phyloP scores from a whole-genome alignment of 2,329 filamentous ascomycete genomes.

The Fusarium fujikuroi region DNA sequence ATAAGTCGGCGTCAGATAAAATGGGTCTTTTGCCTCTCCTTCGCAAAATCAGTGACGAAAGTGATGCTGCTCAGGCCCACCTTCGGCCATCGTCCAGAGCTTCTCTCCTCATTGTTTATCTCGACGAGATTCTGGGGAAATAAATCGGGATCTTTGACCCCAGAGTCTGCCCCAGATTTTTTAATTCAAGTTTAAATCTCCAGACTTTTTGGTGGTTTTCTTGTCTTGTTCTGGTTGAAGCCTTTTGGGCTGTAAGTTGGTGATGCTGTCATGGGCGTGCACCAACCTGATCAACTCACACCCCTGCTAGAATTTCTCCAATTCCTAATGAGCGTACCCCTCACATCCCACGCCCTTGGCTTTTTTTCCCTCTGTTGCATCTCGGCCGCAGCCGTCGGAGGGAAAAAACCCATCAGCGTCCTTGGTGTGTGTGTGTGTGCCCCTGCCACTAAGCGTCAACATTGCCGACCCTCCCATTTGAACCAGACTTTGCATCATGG shows the following conservation, averaged over 20 bases:
- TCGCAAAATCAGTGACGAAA: conserved; percentile 22
- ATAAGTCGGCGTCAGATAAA: conserved; percentile 30
- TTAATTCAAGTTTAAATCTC: conserved; percentile 28
- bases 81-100: conserved; percentile 33
- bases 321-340: conserved; percentile 9
- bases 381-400: conserved; percentile 38
- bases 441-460: conserved; percentile 1
- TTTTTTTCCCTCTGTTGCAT: conserved; percentile 16
- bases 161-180: conserved; percentile 28
- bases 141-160: conserved; percentile 32
- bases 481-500: conserved; percentile 13
- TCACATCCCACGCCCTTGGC: conserved; percentile 14
- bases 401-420: not conserved
- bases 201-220: conserved; percentile 13
- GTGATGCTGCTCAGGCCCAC: conserved; percentile 23
- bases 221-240: conserved; percentile 4
- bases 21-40: conserved; percentile 18
- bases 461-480: not conserved
- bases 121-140: conserved; percentile 24
- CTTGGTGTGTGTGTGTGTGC: not conserved
- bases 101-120: conserved; percentile 16
- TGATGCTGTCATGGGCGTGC: conserved; percentile 24
- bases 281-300: not conserved
- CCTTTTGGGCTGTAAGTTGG: not conserved
- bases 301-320: conserved; percentile 34